Conservation (phyloP, 306 rosid species). For the Lagenaria siceraria region DNA sequence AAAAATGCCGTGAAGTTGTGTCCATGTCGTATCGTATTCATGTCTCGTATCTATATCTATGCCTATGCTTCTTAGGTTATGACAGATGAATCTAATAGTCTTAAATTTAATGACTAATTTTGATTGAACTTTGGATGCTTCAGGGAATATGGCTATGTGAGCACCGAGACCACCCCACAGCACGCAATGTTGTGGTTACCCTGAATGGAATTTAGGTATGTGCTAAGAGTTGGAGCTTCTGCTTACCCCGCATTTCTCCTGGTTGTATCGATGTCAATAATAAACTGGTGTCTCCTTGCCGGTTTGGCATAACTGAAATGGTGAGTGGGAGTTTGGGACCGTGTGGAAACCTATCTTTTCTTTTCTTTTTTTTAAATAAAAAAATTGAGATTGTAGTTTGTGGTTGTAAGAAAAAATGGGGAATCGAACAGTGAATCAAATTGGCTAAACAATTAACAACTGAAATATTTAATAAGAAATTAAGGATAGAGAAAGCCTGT, state of each 20-base stretch:
- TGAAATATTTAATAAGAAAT: too few species aligned
- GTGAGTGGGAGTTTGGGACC: not conserved
- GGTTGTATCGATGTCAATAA: not conserved
- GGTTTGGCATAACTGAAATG: not conserved
- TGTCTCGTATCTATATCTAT: too few species aligned
- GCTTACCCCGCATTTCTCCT: not conserved
- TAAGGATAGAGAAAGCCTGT: too few species aligned
- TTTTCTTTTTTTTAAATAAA: too few species aligned
- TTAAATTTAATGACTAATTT: not conserved
- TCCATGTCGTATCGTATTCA: too few species aligned
- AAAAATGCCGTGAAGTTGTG: too few species aligned
- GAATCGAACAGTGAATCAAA: too few species aligned
- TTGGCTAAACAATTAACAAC: too few species aligned
- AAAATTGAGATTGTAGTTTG: not conserved
- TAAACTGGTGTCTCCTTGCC: not conserved
- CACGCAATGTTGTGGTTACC: constrained; percentile 56
- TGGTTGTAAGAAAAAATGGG: too few species aligned
- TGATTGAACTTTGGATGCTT: constrained; percentile 4
- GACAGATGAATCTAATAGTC: not conserved
- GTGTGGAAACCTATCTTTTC: not conserved
- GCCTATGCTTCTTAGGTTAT: too few species aligned
- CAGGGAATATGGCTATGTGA: constrained; percentile 95
- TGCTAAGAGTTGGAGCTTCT: not conserved
- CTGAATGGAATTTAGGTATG: constrained; percentile 54
- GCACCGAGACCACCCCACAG: constrained; percentile 59